These are phyloP conservation scores for Malbranchea cinnamomea DNA, from an alignment of 2,329 filamentous ascomycete species.

Conservation along the genomic window DNA sequence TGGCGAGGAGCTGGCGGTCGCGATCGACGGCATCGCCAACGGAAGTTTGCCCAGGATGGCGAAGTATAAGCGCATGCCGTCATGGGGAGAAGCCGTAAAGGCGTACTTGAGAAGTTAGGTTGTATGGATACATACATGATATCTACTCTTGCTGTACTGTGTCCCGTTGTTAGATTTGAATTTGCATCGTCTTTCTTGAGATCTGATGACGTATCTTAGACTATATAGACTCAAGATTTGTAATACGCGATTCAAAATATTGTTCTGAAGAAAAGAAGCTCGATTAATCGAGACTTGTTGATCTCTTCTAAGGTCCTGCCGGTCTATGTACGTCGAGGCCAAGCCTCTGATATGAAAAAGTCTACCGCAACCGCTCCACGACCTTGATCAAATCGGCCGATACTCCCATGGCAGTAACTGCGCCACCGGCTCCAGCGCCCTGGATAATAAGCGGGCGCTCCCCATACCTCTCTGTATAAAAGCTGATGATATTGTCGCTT, in stretches of 20 bases:
- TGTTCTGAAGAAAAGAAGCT: too few species aligned
- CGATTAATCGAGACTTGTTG: too few species aligned
- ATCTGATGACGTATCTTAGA: too few species aligned
- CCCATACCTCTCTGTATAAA: conserved; percentile 92
- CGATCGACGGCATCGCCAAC: conserved; percentile 43
- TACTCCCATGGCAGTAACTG: conserved; percentile 96
- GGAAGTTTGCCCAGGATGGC: conserved; percentile 44
- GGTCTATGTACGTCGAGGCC: too few species aligned
- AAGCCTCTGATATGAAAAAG: neutral
- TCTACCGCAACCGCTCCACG: conserved; percentile 50
- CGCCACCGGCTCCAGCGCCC: conserved; percentile 82
- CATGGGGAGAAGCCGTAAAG: conserved; percentile 43
- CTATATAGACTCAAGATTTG: too few species aligned
- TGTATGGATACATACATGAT: too few species aligned
- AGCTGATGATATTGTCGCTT: conserved; percentile 97
- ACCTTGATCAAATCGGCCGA: conserved; percentile 89
- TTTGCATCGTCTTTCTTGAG: too few species aligned
- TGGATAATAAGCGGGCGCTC: conserved; percentile 85
- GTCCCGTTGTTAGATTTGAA: too few species aligned
- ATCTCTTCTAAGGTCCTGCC: too few species aligned
- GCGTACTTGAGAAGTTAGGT: conserved; percentile 29
- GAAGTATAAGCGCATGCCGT: conserved; percentile 42
- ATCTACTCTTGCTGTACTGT: too few species aligned
- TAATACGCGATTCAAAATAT: too few species aligned
- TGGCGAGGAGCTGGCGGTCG: conserved; percentile 38